phyloP scores from a whole-genome alignment of 148 eudicot genomes.

The Vaccinium darrowii region DNA sequence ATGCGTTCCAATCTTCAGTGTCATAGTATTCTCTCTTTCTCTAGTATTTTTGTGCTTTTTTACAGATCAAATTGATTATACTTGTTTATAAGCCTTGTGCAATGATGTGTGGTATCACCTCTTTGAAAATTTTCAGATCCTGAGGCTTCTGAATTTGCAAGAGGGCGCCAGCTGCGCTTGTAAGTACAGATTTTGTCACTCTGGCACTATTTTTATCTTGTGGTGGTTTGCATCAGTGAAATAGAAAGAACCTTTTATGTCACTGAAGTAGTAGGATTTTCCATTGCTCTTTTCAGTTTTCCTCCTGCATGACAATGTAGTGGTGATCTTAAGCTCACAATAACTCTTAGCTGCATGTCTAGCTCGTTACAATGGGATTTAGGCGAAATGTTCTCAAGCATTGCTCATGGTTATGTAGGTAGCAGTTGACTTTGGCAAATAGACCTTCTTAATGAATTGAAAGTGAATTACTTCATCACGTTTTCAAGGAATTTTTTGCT shows the following conservation, averaged over 20 bases:
- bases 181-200: slow-evolving; percentile 43
- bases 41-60: slow-evolving; percentile 4
- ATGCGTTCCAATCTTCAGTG: background rate
- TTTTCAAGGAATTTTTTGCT: background rate
- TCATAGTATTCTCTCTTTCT: background rate
- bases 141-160: slow-evolving; percentile 70
- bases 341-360: background rate
- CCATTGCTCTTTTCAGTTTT: background rate
- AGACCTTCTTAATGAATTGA: background rate
- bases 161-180: slow-evolving; percentile 93
- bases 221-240: slow-evolving; percentile 10
- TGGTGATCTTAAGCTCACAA: background rate
- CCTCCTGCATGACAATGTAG: background rate
- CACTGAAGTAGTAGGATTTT: background rate
- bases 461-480: background rate
- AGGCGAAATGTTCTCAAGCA: background rate
- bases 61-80: background rate
- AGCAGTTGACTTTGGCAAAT: background rate
- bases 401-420: background rate
- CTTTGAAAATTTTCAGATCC: slow-evolving; percentile 46
- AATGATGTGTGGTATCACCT: background rate
- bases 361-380: background rate
- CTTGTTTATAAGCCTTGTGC: background rate
- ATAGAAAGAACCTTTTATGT: background rate
- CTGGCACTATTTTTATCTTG: background rate